Conservation (phyloP, 1,284 basidiomycete species). For the Rhodotorula sp. region DNA sequence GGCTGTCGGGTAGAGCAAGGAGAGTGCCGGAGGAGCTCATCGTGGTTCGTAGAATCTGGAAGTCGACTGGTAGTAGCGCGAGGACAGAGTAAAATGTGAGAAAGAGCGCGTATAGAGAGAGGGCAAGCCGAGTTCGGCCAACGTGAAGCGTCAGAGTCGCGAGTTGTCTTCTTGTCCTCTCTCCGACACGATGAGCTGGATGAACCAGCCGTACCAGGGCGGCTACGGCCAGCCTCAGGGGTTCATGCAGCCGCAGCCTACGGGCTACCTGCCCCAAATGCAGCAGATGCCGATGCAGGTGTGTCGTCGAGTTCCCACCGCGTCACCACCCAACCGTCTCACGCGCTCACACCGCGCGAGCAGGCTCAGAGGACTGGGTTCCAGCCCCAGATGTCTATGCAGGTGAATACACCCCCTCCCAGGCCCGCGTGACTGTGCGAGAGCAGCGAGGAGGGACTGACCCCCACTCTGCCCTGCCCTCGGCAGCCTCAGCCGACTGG, state of each 20-base stretch:
- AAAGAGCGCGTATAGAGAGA: too few relatives aligned
- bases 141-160: neutral
- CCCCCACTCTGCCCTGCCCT: too few relatives aligned
- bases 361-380: conserved; percentile 35
- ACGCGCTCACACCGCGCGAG: too few relatives aligned
- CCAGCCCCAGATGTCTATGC: conserved; percentile 16
- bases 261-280: conserved; percentile 54
- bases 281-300: conserved; percentile 45
- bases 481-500: conserved; percentile 42
- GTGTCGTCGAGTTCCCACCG: conserved; percentile 8
- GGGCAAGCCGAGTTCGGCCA: neutral
- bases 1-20: too few relatives aligned
- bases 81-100: too few relatives aligned
- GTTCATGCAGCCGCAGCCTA: conserved; percentile 50
- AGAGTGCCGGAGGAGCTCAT: too few relatives aligned
- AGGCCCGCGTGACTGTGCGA: too few relatives aligned
- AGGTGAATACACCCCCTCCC: conserved; percentile 1
- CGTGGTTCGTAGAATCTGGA: too few relatives aligned
- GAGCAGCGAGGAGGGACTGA: too few relatives aligned
- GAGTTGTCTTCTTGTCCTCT: neutral
- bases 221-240: conserved; percentile 34
- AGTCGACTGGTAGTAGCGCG: too few relatives aligned
- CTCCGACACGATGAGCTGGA: conserved; percentile 21
- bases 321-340: conserved; percentile 15
- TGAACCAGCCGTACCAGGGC: conserved; percentile 35